Base-by-base conservation (phyloP, 257 asterid species). In the Eucommia ulmoides region DNA sequence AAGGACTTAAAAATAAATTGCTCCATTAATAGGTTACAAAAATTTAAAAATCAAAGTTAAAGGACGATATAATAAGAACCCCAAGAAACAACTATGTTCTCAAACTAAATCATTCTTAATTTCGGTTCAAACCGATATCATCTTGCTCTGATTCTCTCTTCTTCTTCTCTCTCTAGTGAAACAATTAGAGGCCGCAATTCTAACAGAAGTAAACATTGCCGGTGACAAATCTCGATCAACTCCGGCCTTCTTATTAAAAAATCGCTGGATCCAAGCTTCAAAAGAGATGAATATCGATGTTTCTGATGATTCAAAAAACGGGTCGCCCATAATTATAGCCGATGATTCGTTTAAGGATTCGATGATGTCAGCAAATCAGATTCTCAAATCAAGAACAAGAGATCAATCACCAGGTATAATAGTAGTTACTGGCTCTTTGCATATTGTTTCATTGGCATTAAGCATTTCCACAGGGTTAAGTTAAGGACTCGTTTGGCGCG, bases 391-490 rank as follows among this genome's bases (percentile, higher is more conserved):
- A 41, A 68, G 60, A 50, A 29, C 70, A 26, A 70, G 70, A 41
- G 54, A 52, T 20, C 63, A 58, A 51, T 54, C 50, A 51, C 53
- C 50, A 20, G 73, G 82, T 54, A 65, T 85, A 44, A 58, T 75
- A 33, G 74, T 83, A 20, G 62, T 83, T 57, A 80, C 94, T 14
- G 93, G 88, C 59, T 91, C 96, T 57, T 55, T 83, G 79, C 93
- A 83, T 68, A 59, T 83, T 61, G 86, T 78, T 69, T 74, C 96
- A 17, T 88, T 85, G 19, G 70, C 75, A 60, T 69, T 80, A 59
- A 64, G 74, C 53, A n/a, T n/a, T n/a, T n/a, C n/a, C n/a, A n/a
- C n/a, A n/a, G n/a, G n/a, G n/a, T n/a, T n/a, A n/a, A n/a, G n/a
- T n/a, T n/a, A n/a, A n/a, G n/a, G n/a, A n/a, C n/a, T n/a, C n/a